A percentile compares a stretch with the other conserved stretches of the same genome.
These are phyloP conservation scores for Epipyxis sp. DNA, from an alignment of 108 stramenopile species.

Conservation along the genomic window DNA sequence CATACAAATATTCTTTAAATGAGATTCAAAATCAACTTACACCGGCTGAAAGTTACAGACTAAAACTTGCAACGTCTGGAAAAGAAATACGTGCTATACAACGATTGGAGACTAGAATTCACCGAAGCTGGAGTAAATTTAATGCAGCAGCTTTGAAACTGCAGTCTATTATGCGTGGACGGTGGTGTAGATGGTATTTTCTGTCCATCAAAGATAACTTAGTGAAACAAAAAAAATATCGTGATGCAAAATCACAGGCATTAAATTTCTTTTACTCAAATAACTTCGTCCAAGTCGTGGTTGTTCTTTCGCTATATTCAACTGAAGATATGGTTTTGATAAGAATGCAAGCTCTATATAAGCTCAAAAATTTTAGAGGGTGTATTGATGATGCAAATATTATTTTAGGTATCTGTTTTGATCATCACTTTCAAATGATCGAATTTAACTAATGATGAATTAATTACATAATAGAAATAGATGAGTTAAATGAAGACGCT, in stretches of 20 bases:
- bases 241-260: neutral
- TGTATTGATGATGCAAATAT: neutral
- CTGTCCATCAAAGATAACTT: neutral
- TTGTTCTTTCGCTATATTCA: neutral
- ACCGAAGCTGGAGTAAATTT: neutral
- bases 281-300: neutral
- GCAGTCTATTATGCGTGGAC: neutral
- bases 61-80: conserved; percentile 4
- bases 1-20: neutral
- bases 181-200: neutral
- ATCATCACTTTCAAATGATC: neutral
- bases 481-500: neutral
- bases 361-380: neutral
- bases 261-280: neutral
- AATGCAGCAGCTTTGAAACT: neutral
- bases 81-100: neutral
- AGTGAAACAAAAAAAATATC: too few relatives aligned
- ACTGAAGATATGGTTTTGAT: neutral
- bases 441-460: neutral
- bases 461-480: neutral
- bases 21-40: conserved; percentile 4
- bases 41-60: conserved; percentile 18
- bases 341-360: neutral
- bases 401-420: neutral
- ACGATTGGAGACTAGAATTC: neutral